These are phyloP conservation scores for Candida andamanensis DNA, from an alignment of 805 yeast species.

Conservation along the genomic window DNA sequence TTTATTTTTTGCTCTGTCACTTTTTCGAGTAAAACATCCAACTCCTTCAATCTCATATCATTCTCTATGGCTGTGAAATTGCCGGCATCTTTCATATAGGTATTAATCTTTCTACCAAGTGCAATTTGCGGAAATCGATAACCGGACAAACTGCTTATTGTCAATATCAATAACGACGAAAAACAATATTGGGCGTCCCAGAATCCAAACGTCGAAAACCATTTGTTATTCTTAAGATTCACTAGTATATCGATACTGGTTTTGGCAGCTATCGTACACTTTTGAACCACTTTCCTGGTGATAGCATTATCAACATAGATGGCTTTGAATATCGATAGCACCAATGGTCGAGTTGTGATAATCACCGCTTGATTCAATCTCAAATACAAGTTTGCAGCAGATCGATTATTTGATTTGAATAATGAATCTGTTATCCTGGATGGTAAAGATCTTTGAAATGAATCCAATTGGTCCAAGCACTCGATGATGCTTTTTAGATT, in stretches of 20 bases:
- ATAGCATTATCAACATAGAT: conserved; percentile 2
- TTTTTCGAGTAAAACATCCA: conserved; percentile 5
- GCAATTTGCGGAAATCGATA: conserved; percentile 6
- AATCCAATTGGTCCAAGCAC: conserved; percentile 32
- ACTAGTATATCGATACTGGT: conserved; percentile 24
- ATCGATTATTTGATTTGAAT: conserved; percentile 9
- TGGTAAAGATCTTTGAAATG: conserved; percentile 26
- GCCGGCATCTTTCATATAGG: conserved; percentile 9
- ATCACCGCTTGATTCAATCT: conserved; percentile 31
- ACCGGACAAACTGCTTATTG: conserved; percentile 12
- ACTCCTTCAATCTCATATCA: conserved; percentile 4
- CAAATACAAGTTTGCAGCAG: conserved; percentile 27
- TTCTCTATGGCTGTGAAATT: conserved; percentile 10
- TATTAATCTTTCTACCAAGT: conserved; percentile 5
- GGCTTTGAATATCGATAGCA: conserved; percentile 23
- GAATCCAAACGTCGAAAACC: conserved; percentile 29
- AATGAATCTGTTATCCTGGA: conserved; percentile 23
- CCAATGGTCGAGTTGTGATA: conserved; percentile 27
- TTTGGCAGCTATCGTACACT: conserved; percentile 25
- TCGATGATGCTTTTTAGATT: conserved; percentile 31
- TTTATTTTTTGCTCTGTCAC: conserved; percentile 1
- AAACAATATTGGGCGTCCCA: conserved; percentile 39
- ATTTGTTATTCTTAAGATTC: conserved; percentile 20
- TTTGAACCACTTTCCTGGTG: conserved; percentile 17
- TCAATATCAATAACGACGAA: conserved; percentile 23